Base-by-base conservation (phyloP, 2,329 filamentous ascomycete genomes). In the Ophiostoma sp. region DNA sequence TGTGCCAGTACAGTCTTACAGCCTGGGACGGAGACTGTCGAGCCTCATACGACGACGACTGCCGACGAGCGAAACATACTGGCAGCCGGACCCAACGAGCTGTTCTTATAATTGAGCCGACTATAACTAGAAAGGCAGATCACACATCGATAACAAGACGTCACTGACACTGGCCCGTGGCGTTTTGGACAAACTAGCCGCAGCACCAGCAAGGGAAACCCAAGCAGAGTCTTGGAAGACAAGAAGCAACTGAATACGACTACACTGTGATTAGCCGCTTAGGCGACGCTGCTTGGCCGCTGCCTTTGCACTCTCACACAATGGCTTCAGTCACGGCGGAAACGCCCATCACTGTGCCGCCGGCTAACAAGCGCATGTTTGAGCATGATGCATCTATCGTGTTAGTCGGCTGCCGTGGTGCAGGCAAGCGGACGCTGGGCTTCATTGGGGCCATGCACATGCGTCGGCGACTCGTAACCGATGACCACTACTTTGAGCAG, bases 361-460 rank as follows among this genome's bases (percentile, higher is more conserved):
- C 76, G 36, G 76, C 75, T 58, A 81, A 81, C 69, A 74, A 75
- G 70, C 77, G 79, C 67, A 69, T 76, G 69, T 89, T 89, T 73
- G 78, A 82, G 18, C 76, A 81, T 1, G 83, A 89, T 76, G 86
- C 88, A 9, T 90, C 89, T 0, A 85, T 92, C 67, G 85, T 92
- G 36, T 80, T 92, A 60, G 84, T 92, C 40, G 89, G 89, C 38
- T 87, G 89, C 70, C 85, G 87, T 45, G 89, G 89, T 18, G 87
- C 87, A 6, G 89, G 89, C 8, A 92, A 92, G 76, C 86, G 87
- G 52, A 90, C 88, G 18, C 79, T 92, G 40, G 89, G 87, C 8
- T 87, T 92, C 70, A 89, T 92, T 70, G 87, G 88, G 14, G 89
- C 89, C 0, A 87, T 87, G 64, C 85, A 89, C 71, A 84, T 89